Base-by-base conservation (phyloP, 345 rosid genomes). In the Barbarea vulgaris region DNA sequence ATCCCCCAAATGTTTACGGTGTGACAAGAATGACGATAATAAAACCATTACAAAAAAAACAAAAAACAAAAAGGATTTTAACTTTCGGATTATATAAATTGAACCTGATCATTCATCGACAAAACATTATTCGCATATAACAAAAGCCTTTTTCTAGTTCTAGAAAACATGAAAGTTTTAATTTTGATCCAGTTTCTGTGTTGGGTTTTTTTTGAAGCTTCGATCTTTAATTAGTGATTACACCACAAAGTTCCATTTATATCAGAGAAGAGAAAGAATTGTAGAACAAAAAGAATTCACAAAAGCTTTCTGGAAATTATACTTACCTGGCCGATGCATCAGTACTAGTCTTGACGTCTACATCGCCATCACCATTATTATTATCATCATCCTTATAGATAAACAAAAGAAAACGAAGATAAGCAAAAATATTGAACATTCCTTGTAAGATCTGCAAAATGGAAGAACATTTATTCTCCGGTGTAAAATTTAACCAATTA, bases 311-410 rank as follows among this genome's bases (percentile, higher is more conserved):
- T 59, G 19, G 12, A 62, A 24, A 13, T 62, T 67, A 65, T 65
- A 60, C 50, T 75, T 64, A 84, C 87, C 84, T 81, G 88, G 91
- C 87, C 72, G 90, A 81, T 69, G 81, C 85, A 83, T 79, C 85
- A 70, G 53, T 69, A 70, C 76, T 44, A 69, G 67, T 50, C 73
- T 67, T 73, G 1, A 77, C 75, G 64, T 77, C 79, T 39, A 41
- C 85, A 76, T 67, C 81, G 19, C 55, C 69, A 52, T 67, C 59
- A 69, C 47, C 64, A 76, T 47, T 8, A 61, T 31, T 31, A 31
- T 28, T 28, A 31, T 31, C 76, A 36, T 71, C 67, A 55, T 55
- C 72, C 76, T 68, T 13, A 69, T 19, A 48, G 67, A 54, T 78
- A 74, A 71, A 64, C 36, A 42, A 24, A 64, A 21, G 13, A 73